These are phyloP conservation scores for Scalesia atractyloides DNA, from an alignment of 129 eudicot genomes.

Conservation along the genomic window DNA sequence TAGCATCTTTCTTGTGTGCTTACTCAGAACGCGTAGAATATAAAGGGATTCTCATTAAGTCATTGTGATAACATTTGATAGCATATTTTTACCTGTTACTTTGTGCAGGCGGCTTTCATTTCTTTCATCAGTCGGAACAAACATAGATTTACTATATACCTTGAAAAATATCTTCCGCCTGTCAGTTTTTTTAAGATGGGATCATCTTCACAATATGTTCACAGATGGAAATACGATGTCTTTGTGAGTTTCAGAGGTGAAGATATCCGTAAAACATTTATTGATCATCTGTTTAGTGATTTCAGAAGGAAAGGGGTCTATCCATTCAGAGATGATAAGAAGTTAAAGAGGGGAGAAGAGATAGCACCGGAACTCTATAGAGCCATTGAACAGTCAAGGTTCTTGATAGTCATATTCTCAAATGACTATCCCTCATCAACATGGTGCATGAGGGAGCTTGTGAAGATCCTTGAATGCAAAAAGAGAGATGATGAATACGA, in stretches of 20 bases:
- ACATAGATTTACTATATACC: neutral
- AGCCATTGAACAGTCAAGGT: conserved; percentile 11
- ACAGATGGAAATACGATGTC: conserved; percentile 6
- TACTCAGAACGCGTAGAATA: neutral
- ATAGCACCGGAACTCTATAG: conserved; percentile 6
- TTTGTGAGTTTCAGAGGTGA: conserved; percentile 11
- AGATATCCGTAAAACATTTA: conserved; percentile 5
- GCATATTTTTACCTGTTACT: neutral
- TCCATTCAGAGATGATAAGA: neutral
- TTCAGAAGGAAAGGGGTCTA: conserved; percentile 10
- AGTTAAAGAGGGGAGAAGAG: conserved; percentile 7
- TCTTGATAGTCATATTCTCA: conserved; percentile 12
- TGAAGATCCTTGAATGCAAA: conserved; percentile 1
- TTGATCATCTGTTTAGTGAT: conserved; percentile 1
- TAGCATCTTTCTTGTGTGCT: neutral
- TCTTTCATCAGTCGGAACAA: neutral
- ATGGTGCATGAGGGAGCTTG: conserved; percentile 5
- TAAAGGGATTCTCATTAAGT: neutral
- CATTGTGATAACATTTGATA: neutral
- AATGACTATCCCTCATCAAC: conserved; percentile 6
- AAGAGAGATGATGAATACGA: neutral
- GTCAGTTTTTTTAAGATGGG: neutral
- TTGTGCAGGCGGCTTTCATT: conserved; percentile 7
- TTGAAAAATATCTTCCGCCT: neutral
- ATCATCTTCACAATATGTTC: neutral